Evolutionary conservation across 331 rosid species (phyloP).

Genomic region (Arachis monticola): DNA sequence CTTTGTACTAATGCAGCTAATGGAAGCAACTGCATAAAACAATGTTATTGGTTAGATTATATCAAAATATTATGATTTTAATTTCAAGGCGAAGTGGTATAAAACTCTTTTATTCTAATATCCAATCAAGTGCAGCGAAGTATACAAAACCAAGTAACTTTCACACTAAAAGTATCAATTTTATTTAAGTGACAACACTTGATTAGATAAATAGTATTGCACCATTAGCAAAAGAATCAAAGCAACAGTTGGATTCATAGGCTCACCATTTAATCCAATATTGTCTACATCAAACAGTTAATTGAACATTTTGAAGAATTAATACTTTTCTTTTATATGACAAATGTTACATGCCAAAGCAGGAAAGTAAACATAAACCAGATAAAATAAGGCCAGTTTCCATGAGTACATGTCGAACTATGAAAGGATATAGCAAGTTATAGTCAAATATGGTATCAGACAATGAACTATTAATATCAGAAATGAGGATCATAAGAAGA

Average conservation of each 20-base stretch:
- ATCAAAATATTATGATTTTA: too few species aligned
- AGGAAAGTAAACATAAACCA: neutral
- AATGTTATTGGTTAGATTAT: slow-evolving; percentile 33
- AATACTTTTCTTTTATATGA: neutral
- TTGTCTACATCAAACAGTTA: slow-evolving; percentile 9
- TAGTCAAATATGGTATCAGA: slow-evolving; percentile 1
- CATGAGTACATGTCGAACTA: neutral
- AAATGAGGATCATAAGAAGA: slow-evolving; percentile 56
- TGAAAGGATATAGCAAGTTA: slow-evolving; percentile 2
- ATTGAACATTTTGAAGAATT: neutral
- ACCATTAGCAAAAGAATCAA: slow-evolving; percentile 18
- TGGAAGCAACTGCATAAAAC: slow-evolving; percentile 50
- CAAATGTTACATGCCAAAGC: neutral
- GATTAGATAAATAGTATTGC: neutral
- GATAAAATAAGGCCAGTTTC: slow-evolving; percentile 7
- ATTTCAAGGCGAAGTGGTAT: too few species aligned
- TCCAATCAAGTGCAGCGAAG: too few species aligned
- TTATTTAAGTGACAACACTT: too few species aligned
- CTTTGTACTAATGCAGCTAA: slow-evolving; percentile 29
- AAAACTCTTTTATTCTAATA: too few species aligned
- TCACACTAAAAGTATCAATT: too few species aligned
- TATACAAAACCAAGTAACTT: too few species aligned
- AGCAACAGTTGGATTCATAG: neutral
- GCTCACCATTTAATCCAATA: neutral
- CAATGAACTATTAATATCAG: slow-evolving; percentile 28